Evolutionary conservation across 1,284 basidiomycete species (phyloP).

Genomic region (Ganoderma resinaceum): DNA sequence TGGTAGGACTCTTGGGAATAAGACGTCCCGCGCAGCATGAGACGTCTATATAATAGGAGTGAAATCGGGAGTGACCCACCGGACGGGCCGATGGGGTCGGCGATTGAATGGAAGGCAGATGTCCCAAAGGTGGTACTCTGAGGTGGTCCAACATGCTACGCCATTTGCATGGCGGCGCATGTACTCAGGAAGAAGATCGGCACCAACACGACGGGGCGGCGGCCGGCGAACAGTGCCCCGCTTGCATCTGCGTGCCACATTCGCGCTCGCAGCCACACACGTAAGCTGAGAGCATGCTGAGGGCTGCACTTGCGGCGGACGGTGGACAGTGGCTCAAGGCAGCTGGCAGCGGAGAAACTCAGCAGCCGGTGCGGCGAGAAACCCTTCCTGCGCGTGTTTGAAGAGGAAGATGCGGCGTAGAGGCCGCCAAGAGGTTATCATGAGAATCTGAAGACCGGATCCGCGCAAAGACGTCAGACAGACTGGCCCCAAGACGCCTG

Average conservation of each 20-base stretch:
- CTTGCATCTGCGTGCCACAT: background rate
- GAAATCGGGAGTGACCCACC: background rate
- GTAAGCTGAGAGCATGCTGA: background rate
- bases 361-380: background rate
- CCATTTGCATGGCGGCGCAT: background rate
- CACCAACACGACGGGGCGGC: background rate
- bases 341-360: background rate
- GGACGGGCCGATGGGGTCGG: background rate
- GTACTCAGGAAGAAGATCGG: background rate
- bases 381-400: background rate
- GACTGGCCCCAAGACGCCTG: background rate
- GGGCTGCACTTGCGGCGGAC: background rate
- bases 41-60: conserved; percentile 3
- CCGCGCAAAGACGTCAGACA: background rate
- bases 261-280: conserved; percentile 1
- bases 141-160: background rate
- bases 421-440: background rate
- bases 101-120: conserved; percentile 1
- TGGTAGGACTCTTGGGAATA: background rate
- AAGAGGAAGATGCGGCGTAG: background rate
- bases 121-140: background rate
- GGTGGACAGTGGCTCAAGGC: background rate
- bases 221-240: background rate
- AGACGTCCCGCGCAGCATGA: background rate
- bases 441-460: background rate